Evolutionary conservation across 257 asterid genomes (phyloP).

Genomic region (Coffea canephora): DNA sequence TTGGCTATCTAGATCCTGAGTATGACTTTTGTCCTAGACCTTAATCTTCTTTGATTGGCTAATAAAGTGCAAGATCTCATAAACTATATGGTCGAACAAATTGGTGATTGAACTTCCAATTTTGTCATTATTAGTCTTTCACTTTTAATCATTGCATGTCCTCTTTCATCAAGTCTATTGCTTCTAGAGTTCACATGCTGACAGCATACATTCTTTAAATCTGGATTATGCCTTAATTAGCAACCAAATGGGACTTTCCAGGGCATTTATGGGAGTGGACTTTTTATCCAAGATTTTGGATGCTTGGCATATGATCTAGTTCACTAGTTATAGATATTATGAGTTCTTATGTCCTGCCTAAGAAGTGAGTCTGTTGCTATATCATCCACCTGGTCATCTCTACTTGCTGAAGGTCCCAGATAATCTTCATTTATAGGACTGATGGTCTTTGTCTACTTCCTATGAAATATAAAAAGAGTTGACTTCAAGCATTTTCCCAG

Average conservation of each 20-base stretch:
- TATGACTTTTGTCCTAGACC: constrained; percentile 33
- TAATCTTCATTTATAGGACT: too few species aligned
- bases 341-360: not conserved
- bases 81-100: not conserved
- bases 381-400: too few species aligned
- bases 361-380: not conserved
- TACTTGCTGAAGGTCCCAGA: too few species aligned
- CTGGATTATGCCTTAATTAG: not conserved
- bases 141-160: not conserved
- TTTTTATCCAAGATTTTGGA: too few species aligned
- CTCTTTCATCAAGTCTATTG: not conserved
- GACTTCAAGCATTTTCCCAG: not conserved
- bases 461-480: not conserved
- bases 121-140: not conserved
- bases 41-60: not conserved
- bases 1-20: constrained; percentile 99
- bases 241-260: not conserved
- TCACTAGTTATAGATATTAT: not conserved
- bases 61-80: not conserved
- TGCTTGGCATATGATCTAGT: not conserved
- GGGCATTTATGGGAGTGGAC: not conserved
- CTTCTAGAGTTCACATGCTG: not conserved
- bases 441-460: not conserved
- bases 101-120: not conserved
- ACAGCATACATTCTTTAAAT: not conserved